Percentiles rank a stretch among this genome's conserved stretches.
phyloP scores from a whole-genome alignment of 2,329 filamentous ascomycete genomes.

The Botrytis galanthina region DNA sequence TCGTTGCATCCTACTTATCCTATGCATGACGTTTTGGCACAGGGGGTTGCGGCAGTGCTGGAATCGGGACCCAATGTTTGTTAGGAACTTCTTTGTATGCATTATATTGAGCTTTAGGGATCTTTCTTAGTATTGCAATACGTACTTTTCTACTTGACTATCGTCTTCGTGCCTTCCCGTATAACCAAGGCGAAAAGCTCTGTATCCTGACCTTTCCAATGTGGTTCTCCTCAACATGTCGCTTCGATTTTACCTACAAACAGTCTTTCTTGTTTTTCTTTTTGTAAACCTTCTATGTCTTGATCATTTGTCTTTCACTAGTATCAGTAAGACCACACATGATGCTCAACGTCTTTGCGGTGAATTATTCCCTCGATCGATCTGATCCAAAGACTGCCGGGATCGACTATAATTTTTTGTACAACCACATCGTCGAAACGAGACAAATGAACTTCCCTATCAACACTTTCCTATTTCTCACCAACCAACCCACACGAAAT shows the following conservation, averaged over 20 bases:
- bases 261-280: not conserved
- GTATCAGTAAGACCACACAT: not conserved
- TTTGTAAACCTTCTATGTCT: not conserved
- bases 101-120: not conserved
- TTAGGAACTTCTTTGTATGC: slow-evolving; percentile 21
- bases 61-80: slow-evolving; percentile 43
- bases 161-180: not conserved
- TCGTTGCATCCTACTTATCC: slow-evolving; percentile 62
- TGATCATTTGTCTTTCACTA: not conserved
- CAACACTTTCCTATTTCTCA: not conserved
- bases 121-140: not conserved
- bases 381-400: not conserved
- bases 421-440: not conserved
- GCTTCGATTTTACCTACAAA: not conserved
- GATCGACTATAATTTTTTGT: not conserved
- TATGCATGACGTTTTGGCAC: slow-evolving; percentile 58
- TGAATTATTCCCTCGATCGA: slow-evolving; percentile 2
- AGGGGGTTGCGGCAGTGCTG: slow-evolving; percentile 45
- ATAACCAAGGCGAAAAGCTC: not conserved
- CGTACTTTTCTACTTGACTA: not conserved
- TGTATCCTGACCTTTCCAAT: not conserved
- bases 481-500: not conserved
- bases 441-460: not conserved
- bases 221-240: no score
- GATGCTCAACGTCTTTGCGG: not conserved